Percentiles rank a stretch among this genome's conserved stretches.
Conservation (phyloP, 257 asterid species). For the Solanum tacnaense region DNA sequence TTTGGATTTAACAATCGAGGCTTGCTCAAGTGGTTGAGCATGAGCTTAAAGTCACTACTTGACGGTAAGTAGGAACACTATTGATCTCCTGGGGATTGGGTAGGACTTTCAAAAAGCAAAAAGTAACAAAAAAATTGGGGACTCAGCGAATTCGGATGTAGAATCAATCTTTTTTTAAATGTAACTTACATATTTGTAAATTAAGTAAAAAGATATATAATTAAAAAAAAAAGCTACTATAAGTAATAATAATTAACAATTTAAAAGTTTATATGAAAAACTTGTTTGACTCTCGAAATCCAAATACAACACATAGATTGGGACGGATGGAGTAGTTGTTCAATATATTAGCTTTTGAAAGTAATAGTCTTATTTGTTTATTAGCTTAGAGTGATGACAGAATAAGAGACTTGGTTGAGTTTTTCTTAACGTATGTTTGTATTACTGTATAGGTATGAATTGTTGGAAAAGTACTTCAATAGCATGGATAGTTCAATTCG, state of each 20-base stretch:
- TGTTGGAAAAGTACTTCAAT: slow-evolving; percentile 63
- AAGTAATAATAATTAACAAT: neutral
- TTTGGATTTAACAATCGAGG: neutral
- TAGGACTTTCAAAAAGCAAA: rapidly evolving
- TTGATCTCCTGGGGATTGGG: neutral
- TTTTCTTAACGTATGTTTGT: neutral
- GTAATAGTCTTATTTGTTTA: neutral
- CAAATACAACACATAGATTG: neutral
- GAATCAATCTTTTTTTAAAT: neutral
- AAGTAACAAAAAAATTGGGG: no score
- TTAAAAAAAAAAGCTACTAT: neutral
- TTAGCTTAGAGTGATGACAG: neutral
- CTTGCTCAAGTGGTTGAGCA: neutral
- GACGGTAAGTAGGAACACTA: no score
- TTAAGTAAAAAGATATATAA: neutral
- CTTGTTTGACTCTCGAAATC: neutral
- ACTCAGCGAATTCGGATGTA: neutral
- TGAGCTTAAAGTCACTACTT: neutral
- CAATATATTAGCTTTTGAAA: neutral
- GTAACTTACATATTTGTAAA: neutral
- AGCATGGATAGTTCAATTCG: slow-evolving; percentile 77
- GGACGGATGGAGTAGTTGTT: neutral
- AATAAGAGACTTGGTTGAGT: neutral
- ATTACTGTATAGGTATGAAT: slow-evolving; percentile 27
- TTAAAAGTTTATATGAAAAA: neutral